Conservation (phyloP, 306 rosid species). For the Vigna mungo region DNA sequence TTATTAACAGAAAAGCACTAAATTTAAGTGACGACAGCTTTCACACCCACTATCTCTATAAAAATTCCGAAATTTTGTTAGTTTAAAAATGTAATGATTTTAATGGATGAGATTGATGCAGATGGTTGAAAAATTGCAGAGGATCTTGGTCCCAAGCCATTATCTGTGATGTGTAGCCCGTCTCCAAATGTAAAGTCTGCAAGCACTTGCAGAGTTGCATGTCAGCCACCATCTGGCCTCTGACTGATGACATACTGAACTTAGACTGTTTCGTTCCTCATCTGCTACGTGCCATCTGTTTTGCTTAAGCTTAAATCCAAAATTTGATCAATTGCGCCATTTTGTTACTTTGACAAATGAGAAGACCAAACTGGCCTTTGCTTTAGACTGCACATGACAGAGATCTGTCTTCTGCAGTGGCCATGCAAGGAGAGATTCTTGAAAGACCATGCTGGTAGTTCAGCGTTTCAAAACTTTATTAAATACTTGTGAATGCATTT, state of each 20-base stretch:
- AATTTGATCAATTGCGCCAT: not conserved
- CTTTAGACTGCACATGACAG: too few species aligned
- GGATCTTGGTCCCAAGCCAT: not conserved
- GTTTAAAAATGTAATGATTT: not conserved
- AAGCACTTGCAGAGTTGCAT: not conserved
- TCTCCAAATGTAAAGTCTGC: not conserved
- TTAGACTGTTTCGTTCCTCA: not conserved
- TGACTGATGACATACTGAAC: not conserved
- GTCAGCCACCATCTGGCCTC: conserved; percentile 4
- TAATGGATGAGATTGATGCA: not conserved
- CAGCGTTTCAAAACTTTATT: too few species aligned
- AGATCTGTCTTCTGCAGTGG: too few species aligned
- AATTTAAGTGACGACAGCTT: not conserved
- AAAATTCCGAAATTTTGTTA: not conserved
- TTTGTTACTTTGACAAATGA: not conserved
- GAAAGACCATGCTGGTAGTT: too few species aligned
- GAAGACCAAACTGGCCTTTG: too few species aligned
- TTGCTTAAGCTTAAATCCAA: not conserved
- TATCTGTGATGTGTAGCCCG: not conserved
- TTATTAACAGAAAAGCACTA: not conserved
- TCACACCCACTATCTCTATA: not conserved
- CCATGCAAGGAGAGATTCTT: too few species aligned
- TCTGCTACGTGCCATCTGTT: not conserved
- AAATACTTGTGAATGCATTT: too few species aligned
- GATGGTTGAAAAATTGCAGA: not conserved